Evolutionary conservation across 73 alveolate genomes (phyloP).

Genomic region (Tetrahymena malaccensis): DNA sequence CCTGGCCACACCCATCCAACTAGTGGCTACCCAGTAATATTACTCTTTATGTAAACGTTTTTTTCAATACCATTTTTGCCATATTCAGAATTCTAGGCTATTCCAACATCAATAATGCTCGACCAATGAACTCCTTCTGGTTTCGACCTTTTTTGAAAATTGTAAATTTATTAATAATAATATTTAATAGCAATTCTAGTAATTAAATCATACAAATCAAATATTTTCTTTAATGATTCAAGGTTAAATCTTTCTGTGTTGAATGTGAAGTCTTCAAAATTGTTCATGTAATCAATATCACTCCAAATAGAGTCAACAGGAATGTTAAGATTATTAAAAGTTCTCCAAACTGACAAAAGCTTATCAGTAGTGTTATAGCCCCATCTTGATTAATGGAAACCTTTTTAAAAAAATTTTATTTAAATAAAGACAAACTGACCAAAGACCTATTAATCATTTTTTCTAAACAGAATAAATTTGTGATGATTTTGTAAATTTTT

Average conservation of each 20-base stretch:
- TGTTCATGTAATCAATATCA: constrained; percentile 66
- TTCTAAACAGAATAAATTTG: no score
- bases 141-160: background rate
- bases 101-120: constrained; percentile 66
- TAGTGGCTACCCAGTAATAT: constrained; percentile 10
- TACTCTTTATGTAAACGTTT: constrained; percentile 51
- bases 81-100: constrained; percentile 33
- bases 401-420: constrained; percentile 15
- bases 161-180: background rate
- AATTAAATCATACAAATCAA: background rate
- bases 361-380: constrained; percentile 70
- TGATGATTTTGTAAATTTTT: no score
- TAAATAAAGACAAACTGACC: no score
- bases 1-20: constrained; percentile 81
- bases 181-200: background rate
- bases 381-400: constrained; percentile 85
- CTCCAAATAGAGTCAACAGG: constrained; percentile 76
- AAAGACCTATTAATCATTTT: no score
- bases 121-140: constrained; percentile 52
- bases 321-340: constrained; percentile 39
- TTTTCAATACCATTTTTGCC: constrained; percentile 34
- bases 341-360: constrained; percentile 46
- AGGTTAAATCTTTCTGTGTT: constrained; percentile 15
- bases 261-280: constrained; percentile 47
- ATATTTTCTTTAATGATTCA: constrained; percentile 12